Evolutionary conservation across 371 early-diverging fungal species (phyloP), one percentile per base, ranked within the genome.

Genomic region (Rhizopus microsporus): DNA sequence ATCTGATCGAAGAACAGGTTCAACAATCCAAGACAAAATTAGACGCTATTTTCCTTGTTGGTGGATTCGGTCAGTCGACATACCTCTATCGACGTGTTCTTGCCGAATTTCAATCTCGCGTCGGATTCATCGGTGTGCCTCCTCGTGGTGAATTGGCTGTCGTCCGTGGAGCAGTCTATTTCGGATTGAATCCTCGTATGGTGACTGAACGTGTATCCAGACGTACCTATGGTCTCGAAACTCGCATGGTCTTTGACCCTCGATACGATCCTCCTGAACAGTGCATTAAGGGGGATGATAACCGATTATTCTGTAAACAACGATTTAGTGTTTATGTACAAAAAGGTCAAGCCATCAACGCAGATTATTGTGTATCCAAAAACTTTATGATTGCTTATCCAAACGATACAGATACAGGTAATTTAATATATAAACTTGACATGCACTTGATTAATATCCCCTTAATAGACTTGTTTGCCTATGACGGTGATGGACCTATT

Each of bases 141-240:
- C 79, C 79, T 59, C 79, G 79, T 71, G 79, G 79, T 59, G 79
- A 79, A 57, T 44, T 79, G 48, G 79, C 79, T 15, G 79, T 79
- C 7, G 79, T 79, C 3, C 59, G 79, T 39, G 79, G 79, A 46
- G 79, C 79, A 7, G 79, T 79, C 23, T 82, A 84, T 60, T 82
- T 82, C 64, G 84, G 84, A 42, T 42, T 84, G 51, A 78, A 81
- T 10, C 78, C 80, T 32, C 72, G 73, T 44, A 77, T 81, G 66
- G 78, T 84, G 49, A 78, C 81, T 32, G 77, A 82, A 31, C 81
- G 85, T 66, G 82, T 84, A 15, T 82, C 85, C 1, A 75, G 85
- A 62, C 74, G 85, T 23, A 82, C 81, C 51, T 80, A 84, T 56
- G 85, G 85, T 30, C 74, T 84, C 9, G 85, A 84, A 51, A 82